Conservation (phyloP, 768 basidiomycete genomes). For the Trametes punicea region DNA sequence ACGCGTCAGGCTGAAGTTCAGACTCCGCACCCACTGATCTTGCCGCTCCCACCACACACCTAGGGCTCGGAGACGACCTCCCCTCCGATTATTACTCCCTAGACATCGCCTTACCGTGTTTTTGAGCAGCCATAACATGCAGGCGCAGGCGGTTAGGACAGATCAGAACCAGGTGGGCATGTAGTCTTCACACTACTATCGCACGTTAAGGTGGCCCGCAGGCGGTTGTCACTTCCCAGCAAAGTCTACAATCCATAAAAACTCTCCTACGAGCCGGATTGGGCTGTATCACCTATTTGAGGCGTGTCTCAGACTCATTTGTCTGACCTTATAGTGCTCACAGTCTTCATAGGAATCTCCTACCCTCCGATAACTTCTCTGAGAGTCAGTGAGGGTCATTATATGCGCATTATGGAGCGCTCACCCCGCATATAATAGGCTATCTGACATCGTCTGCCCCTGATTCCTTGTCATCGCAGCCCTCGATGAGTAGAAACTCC, state of each 20-base stretch:
- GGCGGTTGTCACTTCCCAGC: conserved; percentile 39
- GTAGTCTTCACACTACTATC: background rate
- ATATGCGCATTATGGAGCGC: background rate
- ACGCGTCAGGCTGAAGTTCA: conserved; percentile 19
- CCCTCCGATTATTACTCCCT: background rate
- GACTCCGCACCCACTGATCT: conserved; percentile 11
- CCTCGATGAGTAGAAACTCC: conserved; percentile 34
- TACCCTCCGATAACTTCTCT: conserved; percentile 78
- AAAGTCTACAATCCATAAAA: conserved; percentile 69
- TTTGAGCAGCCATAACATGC: conserved; percentile 32
- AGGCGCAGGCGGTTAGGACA: conserved; percentile 34
- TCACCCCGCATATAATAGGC: conserved; percentile 32
- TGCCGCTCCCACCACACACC: background rate
- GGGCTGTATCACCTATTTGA: conserved; percentile 74
- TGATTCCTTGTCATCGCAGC: conserved; percentile 30
- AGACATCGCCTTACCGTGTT: too few species aligned
- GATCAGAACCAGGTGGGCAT: conserved; percentile 28
- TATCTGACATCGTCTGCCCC: conserved; percentile 48
- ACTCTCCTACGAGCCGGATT: conserved; percentile 70
- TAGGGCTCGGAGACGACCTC: background rate
- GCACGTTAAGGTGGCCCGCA: background rate
- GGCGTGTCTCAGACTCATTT: conserved; percentile 37
- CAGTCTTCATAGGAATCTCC: conserved; percentile 50
- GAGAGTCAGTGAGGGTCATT: conserved; percentile 43
- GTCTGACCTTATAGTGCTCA: conserved; percentile 14